Conservation (phyloP, 345 rosid genomes). For the Salix brachista region DNA sequence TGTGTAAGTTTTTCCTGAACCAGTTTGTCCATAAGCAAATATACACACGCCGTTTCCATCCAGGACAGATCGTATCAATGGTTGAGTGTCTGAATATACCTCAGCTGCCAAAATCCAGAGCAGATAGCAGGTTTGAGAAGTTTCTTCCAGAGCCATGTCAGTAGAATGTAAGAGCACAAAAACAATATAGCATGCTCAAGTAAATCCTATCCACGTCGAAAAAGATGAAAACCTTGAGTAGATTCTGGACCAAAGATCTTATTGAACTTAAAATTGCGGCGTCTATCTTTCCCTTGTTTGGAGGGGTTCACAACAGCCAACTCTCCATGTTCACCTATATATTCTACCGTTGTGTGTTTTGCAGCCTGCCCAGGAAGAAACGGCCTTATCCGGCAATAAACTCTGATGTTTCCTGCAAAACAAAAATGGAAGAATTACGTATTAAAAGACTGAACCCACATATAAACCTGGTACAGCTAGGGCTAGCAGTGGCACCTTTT, state of each 20-base stretch:
- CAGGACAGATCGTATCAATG: slow-evolving; percentile 65
- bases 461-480: neutral
- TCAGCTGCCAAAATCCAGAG: slow-evolving; percentile 50
- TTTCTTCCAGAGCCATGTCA: neutral
- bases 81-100: slow-evolving; percentile 70
- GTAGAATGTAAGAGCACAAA: neutral
- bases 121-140: slow-evolving; percentile 10
- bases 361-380: slow-evolving; percentile 56
- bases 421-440: slow-evolving; percentile 1
- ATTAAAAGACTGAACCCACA: neutral
- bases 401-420: slow-evolving; percentile 82
- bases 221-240: slow-evolving; percentile 67
- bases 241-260: slow-evolving; percentile 65
- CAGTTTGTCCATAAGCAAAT: slow-evolving; percentile 99
- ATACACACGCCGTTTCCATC: slow-evolving; percentile 91
- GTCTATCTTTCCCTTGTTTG: slow-evolving; percentile 73
- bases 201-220: neutral
- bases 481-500: slow-evolving; percentile 49
- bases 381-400: slow-evolving; percentile 82
- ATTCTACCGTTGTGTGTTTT: slow-evolving; percentile 50
- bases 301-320: slow-evolving; percentile 61
- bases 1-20: slow-evolving; percentile 92
- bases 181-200: slow-evolving; percentile 8
- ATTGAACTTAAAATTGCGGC: slow-evolving; percentile 63
- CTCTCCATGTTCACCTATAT: slow-evolving; percentile 76